Evolutionary conservation across 2,329 filamentous ascomycete species (phyloP), one percentile per base, ranked within the genome.

Genomic region (Sporothrix dimorphospora): DNA sequence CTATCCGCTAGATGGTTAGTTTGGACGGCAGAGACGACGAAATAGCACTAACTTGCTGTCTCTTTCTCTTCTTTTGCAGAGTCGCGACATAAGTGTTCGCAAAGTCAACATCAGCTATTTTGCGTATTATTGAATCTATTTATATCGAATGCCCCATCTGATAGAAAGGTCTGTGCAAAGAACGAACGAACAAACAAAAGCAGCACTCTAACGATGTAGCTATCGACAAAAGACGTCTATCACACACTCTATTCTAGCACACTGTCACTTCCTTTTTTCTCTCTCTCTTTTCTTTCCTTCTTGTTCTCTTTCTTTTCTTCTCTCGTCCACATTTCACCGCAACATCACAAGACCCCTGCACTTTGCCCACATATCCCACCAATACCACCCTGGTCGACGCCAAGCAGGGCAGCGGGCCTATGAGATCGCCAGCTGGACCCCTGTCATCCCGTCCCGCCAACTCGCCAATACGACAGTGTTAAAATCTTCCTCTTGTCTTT

Each of bases 381-480:
- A 21, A 12, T 24, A 24, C 19, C 7, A 21, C 53, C 53, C 24
- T 55, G 53, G 24, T 55, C 59, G 19, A 63, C 59, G 38, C n/a
- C 59, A 65, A 65, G 38, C 16, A 7, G n/a, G n/a, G 9, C 59
- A 16, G 59, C 38, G 34, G 34, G 40, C 59, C 59, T 65, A 65
- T 65, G 59, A 65, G 59, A 65, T 45, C 38, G 14, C 12, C 38
- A 40, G 55, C 38, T 27, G 1, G n/a, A 65, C 59, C 59, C 59
- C 59, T 65, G 59, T 27, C 38, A 45, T 19, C 59, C n/a, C n/a
- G 34, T 42, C 57, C 59, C 40, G 38, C 40, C 59, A 61, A 12
- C 38, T 45, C 24, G 38, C 59, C 21, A 65, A 27, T 45, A 27
- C 57, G 34, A 63, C 59, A n/a, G 59, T 65, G 59, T 38, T 65